phyloP scores from a whole-genome alignment of 192 early-diverging fungal species.

The Mortierella claussenii region DNA sequence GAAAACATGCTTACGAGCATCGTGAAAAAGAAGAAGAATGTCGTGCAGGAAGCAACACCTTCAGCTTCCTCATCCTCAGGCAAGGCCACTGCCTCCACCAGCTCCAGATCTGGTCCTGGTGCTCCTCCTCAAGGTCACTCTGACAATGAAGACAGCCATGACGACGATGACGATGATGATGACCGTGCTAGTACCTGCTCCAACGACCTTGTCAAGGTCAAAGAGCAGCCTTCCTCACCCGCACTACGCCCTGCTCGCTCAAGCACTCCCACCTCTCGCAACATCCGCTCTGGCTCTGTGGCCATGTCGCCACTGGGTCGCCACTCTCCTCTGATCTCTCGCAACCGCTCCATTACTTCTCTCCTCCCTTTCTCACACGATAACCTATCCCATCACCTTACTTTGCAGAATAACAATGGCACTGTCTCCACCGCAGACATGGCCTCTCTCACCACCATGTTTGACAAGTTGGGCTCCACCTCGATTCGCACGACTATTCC shows the following conservation, averaged over 20 bases:
- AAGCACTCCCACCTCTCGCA: constrained; percentile 20
- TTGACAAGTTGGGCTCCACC: constrained; percentile 46
- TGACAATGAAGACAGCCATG: constrained; percentile 15
- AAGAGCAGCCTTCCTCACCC: constrained; percentile 42
- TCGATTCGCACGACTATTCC: constrained; percentile 49
- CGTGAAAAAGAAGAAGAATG: constrained; percentile 42
- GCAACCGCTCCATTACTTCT: constrained; percentile 47
- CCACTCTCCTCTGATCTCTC: constrained; percentile 45
- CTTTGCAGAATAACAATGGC: background rate
- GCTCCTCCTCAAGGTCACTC: background rate
- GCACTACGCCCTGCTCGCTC: constrained; percentile 25
- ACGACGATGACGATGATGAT: constrained; percentile 34
- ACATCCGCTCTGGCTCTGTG: constrained; percentile 40
- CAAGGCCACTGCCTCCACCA: constrained; percentile 7
- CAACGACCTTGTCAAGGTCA: constrained; percentile 44
- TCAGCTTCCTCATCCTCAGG: constrained; percentile 1
- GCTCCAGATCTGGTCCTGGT: background rate
- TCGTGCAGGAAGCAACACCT: background rate
- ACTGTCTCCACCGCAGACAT: constrained; percentile 25
- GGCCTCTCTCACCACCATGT: constrained; percentile 37
- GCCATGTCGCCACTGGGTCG: constrained; percentile 44
- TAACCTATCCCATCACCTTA: constrained; percentile 8
- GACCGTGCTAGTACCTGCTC: constrained; percentile 23
- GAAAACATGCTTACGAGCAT: constrained; percentile 68
- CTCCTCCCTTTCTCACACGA: constrained; percentile 50